Evolutionary conservation across 2,329 filamentous ascomycete species (phyloP).

Genomic region (Arthrobotrys pseudoclavata): DNA sequence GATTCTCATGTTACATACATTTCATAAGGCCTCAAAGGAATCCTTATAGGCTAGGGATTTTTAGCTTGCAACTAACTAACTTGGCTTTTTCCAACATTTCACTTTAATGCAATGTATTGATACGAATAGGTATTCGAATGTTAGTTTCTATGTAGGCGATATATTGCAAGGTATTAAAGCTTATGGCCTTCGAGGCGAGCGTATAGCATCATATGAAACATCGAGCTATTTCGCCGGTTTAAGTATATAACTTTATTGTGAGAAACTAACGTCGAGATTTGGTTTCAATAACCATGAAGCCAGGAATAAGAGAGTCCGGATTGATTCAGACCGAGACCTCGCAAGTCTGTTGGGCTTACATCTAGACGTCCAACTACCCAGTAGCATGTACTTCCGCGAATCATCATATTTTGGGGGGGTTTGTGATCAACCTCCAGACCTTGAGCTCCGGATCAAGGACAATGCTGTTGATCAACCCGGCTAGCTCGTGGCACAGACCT

Average conservation of each 20-base stretch:
- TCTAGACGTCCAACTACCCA: neutral
- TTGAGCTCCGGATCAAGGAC: slow-evolving; percentile 6
- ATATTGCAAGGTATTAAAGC: neutral
- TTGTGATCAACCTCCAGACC: neutral
- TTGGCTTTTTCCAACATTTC: neutral
- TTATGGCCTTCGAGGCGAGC: neutral
- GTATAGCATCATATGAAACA: neutral
- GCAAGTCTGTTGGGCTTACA: neutral
- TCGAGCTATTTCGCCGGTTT: neutral
- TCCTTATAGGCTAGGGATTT: neutral
- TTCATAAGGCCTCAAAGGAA: neutral
- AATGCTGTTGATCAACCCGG: neutral
- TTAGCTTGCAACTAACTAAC: neutral
- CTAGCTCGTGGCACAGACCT: slow-evolving; percentile 20
- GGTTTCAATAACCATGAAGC: neutral
- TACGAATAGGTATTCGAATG: no score
- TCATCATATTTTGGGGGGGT: neutral
- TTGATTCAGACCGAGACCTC: neutral
- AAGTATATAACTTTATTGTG: neutral
- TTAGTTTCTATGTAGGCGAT: no score
- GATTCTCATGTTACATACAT: neutral
- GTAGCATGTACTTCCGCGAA: neutral
- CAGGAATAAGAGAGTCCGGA: neutral
- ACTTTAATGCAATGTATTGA: neutral
- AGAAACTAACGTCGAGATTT: neutral